Base-by-base conservation (phyloP, 2,329 filamentous ascomycete species). In the Nemania abortiva region DNA sequence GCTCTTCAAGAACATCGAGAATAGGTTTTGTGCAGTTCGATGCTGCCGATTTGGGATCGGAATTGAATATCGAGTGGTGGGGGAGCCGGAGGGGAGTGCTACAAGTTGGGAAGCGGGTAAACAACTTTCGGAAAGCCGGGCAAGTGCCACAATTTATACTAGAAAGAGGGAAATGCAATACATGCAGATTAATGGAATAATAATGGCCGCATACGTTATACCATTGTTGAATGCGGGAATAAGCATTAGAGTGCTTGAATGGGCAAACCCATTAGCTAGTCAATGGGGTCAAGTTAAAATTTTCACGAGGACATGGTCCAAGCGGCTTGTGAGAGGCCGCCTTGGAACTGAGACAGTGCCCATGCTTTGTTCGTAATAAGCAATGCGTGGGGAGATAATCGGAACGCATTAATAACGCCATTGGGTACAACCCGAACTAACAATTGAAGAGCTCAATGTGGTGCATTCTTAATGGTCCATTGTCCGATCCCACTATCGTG, bases 301-400 rank as follows among this genome's bases (percentile, higher is more conserved):
- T 59, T 59, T 37, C 22, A 27, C 42, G 49, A 7, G 22, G 20
- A 18, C 15, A 49, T 63, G 60, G 65, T 31, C 65, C 60, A 31
- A 68, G 60, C 65, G 54, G 42, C 42, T 47, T 64, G 29, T 50
- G 55, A 13, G 56, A 68, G 34, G 49, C 10, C 60, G 65, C 54
- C 65, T 63, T 22, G 39, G 50, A 63, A 15, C 31, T 53, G 34
- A 31, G 49, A 31, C 42, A 47, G 42, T 47, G 6, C 39, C 34
- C 7, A 37, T 1, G 34, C 9, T 37, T 37, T 37, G 34, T 37
- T 37, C 34, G 11, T 13, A 37, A 13, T 42, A n/a, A 18, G 2
- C 5, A 47, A 47, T 47, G 42, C 15, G 15, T n/a, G 15, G 42
- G 42, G 42, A 15, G 42, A 5, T 18, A 47, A 47, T 20, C 4